These are phyloP conservation scores for Fusarium metavorans DNA, from an alignment of 2,329 filamentous ascomycete genomes.

Conservation along the genomic window DNA sequence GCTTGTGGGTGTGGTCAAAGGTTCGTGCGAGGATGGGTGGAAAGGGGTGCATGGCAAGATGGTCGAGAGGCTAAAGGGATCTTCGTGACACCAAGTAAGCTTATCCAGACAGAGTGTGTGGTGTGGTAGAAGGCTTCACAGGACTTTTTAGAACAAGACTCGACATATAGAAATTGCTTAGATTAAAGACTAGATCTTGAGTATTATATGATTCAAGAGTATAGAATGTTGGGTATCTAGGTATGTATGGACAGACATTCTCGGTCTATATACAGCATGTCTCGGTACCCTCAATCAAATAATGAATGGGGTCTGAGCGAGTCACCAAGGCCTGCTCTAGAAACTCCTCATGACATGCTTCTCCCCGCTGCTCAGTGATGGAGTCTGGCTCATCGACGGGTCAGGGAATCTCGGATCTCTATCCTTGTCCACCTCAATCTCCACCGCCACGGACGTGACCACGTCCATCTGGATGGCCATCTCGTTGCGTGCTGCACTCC, in stretches of 20 bases:
- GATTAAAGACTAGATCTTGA: neutral
- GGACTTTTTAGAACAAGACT: neutral
- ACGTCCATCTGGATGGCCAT: slow-evolving; percentile 56
- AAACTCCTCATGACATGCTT: slow-evolving; percentile 15
- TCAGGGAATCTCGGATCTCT: slow-evolving; percentile 37
- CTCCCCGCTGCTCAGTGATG: slow-evolving; percentile 38
- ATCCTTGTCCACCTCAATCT: slow-evolving; percentile 46
- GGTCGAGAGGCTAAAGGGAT: slow-evolving; percentile 50
- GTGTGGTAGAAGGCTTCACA: neutral
- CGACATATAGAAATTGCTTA: neutral
- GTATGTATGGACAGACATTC: neutral
- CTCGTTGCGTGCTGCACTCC: slow-evolving; percentile 38
- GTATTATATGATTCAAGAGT: neutral
- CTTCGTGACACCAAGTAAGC: slow-evolving; percentile 7
- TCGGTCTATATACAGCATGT: slow-evolving; percentile 2
- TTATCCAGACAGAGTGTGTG: neutral
- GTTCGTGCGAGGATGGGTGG: slow-evolving; percentile 65
- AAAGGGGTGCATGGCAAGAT: slow-evolving; percentile 63
- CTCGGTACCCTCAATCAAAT: neutral
- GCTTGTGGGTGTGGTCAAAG: slow-evolving; percentile 61
- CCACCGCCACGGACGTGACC: slow-evolving; percentile 54
- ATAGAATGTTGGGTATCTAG: slow-evolving; percentile 1
- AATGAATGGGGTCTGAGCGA: neutral
- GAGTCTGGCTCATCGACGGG: slow-evolving; percentile 33
- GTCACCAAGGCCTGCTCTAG: neutral